Percentiles rank a stretch among this genome's conserved stretches.
Evolutionary conservation across 139 green algal species (phyloP).

Genomic region (Chlorokybus atmophyticus): DNA sequence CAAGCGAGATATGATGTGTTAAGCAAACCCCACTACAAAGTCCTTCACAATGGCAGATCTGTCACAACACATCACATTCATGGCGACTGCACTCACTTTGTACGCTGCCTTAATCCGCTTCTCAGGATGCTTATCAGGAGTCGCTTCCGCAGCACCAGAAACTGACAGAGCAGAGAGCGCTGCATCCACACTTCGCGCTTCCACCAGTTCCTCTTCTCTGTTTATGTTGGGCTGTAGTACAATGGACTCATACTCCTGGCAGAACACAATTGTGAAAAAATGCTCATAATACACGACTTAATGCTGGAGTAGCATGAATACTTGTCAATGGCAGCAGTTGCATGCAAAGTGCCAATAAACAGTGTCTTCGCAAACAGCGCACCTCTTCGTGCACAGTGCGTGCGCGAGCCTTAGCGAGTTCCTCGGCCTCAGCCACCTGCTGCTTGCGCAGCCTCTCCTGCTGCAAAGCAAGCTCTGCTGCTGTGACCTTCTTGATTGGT

Average conservation of each 20-base stretch:
- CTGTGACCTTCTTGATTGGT: neutral
- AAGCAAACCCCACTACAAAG: conserved; percentile 7
- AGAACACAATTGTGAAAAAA: conserved; percentile 5
- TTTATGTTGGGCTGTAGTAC: conserved; percentile 22
- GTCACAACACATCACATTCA: no score
- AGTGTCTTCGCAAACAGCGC: no score
- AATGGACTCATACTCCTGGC: conserved; percentile 25
- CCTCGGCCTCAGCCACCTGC: neutral
- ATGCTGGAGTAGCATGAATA: neutral
- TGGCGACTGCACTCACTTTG: conserved; percentile 19
- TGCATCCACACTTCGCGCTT: conserved; percentile 28
- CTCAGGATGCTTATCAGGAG: conserved; percentile 21
- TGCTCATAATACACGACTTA: neutral
- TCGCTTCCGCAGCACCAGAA: neutral
- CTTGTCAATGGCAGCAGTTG: neutral
- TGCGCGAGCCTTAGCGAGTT: neutral
- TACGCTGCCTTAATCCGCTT: conserved; percentile 23
- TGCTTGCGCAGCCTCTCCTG: conserved; percentile 11
- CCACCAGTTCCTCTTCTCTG: conserved; percentile 13
- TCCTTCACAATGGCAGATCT: conserved; percentile 1
- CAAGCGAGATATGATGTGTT: conserved; percentile 6
- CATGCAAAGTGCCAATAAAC: neutral
- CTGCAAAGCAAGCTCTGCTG: conserved; percentile 5
- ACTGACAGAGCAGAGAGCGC: conserved; percentile 12
- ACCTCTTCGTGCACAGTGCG: neutral